A percentile compares a stretch with the other conserved stretches of the same genome.
Conservation (phyloP, 1,139 yeast genomes). For the Diutina mesorugosa region DNA sequence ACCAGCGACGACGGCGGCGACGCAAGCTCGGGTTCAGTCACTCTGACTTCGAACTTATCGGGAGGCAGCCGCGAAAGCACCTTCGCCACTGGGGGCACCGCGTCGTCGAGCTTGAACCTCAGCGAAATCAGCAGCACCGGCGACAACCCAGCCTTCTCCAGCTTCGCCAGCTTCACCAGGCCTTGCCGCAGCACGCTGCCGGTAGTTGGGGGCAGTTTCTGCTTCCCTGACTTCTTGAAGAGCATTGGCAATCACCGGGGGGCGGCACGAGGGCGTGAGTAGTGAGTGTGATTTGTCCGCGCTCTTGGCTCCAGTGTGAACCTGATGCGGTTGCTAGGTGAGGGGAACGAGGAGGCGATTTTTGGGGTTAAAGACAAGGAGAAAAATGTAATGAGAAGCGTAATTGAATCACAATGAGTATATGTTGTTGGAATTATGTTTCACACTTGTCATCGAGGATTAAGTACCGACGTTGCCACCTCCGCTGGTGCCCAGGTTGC, state of each 20-base stretch:
- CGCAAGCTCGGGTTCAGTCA: neutral
- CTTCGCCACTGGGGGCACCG: neutral
- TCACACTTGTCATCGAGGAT: too few relatives aligned
- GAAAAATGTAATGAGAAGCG: too few relatives aligned
- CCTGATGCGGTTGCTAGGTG: neutral
- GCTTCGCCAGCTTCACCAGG: neutral
- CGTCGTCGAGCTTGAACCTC: neutral
- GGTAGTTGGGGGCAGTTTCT: neutral
- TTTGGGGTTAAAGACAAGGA: too few relatives aligned
- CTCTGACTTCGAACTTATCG: neutral
- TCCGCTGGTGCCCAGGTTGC: neutral
- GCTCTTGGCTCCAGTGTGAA: neutral
- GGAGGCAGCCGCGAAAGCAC: neutral
- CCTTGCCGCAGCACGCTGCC: neutral
- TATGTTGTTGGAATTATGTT: too few relatives aligned
- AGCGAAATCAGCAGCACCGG: neutral
- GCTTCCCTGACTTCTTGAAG: neutral
- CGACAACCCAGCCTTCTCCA: neutral
- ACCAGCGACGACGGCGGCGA: neutral
- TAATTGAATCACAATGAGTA: too few relatives aligned
- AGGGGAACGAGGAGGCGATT: neutral
- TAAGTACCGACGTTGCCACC: too few relatives aligned
- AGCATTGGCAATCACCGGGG: neutral
- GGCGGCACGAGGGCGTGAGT: neutral
- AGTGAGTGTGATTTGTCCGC: neutral